Evolutionary conservation across 345 rosid genomes (phyloP).

Genomic region (Gynandropsis gynandra): DNA sequence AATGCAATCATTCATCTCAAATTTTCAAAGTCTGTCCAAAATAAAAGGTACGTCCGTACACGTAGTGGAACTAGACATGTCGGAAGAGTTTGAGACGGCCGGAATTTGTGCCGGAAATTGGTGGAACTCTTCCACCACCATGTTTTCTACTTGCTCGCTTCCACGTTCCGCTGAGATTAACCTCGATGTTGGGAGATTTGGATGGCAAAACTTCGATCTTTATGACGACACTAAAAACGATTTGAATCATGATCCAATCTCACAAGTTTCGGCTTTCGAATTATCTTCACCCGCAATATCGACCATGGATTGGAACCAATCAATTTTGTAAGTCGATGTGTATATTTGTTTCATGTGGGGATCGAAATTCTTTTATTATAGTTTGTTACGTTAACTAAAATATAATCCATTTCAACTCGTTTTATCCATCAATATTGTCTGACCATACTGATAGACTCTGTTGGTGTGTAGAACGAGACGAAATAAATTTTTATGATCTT

Average conservation of each 20-base stretch:
- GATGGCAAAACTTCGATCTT: slow-evolving; percentile 27
- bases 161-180: slow-evolving; percentile 29
- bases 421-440: too few relatives aligned
- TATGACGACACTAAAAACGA: slow-evolving; percentile 30
- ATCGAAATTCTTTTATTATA: too few relatives aligned
- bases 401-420: too few relatives aligned
- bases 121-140: slow-evolving; percentile 46
- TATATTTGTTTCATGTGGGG: neutral
- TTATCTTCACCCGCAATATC: slow-evolving; percentile 27
- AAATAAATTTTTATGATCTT: too few relatives aligned
- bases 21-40: neutral
- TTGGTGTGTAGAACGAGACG: too few relatives aligned
- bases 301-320: slow-evolving; percentile 39
- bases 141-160: slow-evolving; percentile 34
- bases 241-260: slow-evolving; percentile 32
- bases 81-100: slow-evolving; percentile 49
- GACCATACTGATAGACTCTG: too few relatives aligned
- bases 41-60: too few relatives aligned
- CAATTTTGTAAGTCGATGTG: slow-evolving; percentile 37
- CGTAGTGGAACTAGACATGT: too few relatives aligned
- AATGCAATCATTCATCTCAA: neutral
- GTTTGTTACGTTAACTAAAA: too few relatives aligned
- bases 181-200: slow-evolving; percentile 27
- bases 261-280: slow-evolving; percentile 38
- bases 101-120: slow-evolving; percentile 54